phyloP scores from a whole-genome alignment of 1,284 basidiomycete genomes.

The Melampsora americana region DNA sequence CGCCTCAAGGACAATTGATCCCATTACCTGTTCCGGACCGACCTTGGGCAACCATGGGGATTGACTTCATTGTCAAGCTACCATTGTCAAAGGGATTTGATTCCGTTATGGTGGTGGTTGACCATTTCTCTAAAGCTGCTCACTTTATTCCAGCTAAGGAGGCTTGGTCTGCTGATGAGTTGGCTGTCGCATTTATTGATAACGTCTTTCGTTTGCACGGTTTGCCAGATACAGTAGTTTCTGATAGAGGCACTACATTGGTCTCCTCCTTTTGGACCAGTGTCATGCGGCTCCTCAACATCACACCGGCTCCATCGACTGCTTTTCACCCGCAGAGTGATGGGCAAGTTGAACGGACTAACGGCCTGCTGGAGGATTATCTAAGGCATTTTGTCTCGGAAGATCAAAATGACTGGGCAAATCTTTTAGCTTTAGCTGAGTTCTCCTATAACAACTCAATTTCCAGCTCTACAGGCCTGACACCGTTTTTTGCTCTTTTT shows the following conservation, averaged over 20 bases:
- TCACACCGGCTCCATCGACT: background rate
- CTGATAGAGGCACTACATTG: background rate
- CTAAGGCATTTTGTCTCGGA: conserved; percentile 45
- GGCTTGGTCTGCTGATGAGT: background rate
- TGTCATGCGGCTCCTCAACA: background rate
- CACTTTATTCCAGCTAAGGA: background rate
- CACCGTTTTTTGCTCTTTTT: conserved; percentile 57
- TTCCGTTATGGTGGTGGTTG: conserved; percentile 48
- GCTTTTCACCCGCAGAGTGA: background rate
- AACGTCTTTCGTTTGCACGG: background rate
- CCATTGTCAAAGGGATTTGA: conserved; percentile 38
- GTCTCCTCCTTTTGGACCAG: background rate
- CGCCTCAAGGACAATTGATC: background rate
- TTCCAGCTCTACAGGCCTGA: conserved; percentile 50
- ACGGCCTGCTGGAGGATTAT: conserved; percentile 6
- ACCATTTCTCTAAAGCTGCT: no score
- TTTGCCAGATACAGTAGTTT: no score
- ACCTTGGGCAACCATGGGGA: conserved; percentile 42
- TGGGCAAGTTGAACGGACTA: background rate
- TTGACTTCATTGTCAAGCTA: conserved; percentile 48
- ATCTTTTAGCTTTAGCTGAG: conserved; percentile 49
- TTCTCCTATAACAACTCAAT: conserved; percentile 53
- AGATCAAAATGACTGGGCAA: conserved; percentile 47
- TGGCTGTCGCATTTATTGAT: background rate
- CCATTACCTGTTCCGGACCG: conserved; percentile 5